Evolutionary conservation across 106 monocot genomes (phyloP), one percentile per base, ranked within the genome.

Genomic region (Allium fistulosum): DNA sequence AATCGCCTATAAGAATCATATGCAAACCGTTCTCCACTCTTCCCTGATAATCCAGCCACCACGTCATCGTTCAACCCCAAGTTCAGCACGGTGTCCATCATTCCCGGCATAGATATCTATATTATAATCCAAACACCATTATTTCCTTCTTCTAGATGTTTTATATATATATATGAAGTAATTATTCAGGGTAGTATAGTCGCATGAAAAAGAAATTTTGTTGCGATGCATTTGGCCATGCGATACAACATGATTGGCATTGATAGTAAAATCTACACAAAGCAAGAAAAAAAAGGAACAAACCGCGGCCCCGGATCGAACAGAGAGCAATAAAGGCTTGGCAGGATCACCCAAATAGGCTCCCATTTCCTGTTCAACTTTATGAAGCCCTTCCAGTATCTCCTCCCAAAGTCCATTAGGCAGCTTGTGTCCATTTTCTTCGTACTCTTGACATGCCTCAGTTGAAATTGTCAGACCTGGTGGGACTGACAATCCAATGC

Each of bases 71-170:
- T 96, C 11, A 96, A 84, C 18, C 96, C 96, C 53, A 96, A 71
- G 65, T 96, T 96, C 49, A 96, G 76, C 53, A 96, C 88, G 2
- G 92, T 96, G 57, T 96, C 95, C 95, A 96, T 96, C 95, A 96
- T 96, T 11, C 95, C 95, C 6, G 95, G 96, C 96, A 96, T 96
- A 8, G 96, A 96, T 60, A 96, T 76, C 94, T 94, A 48, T 37
- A 37, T 37, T 37, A 37, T 37, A 2, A 37, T 37, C 37, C 2
- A 37, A 37, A 37, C 4, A 37, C 37, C 37, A 37, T 37, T 2
- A 37, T 37, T 37, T 37, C 37, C 37, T 37, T 5, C 37, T 37
- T 22, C 22, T 22, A 22, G 22, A 22, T 22, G 22, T 22, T 37
- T 1, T 37, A 37, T 37, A 37, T 37, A 37, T 37, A 37, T 37